Percentiles rank a stretch among this genome's conserved stretches.
Conservation (phyloP, 2,329 filamentous ascomycete genomes). For the Huntiella savannae region DNA sequence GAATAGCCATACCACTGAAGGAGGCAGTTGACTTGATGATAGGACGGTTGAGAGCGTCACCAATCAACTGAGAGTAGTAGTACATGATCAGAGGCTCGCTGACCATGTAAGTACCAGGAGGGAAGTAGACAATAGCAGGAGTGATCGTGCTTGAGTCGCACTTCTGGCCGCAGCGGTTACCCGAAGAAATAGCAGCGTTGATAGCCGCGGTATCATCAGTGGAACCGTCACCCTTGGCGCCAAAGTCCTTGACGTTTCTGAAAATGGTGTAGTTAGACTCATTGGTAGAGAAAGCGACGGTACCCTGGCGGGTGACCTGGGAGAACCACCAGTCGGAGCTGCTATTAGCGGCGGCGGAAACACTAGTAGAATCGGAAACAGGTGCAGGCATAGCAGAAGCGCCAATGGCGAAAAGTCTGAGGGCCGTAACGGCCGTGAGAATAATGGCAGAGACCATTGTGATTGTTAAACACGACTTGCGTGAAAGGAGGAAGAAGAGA, state of each 20-base stretch:
- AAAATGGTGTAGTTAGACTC: constrained; percentile 46
- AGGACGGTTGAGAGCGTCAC: constrained; percentile 54
- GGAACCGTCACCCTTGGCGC: constrained; percentile 45
- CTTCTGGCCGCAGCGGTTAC: constrained; percentile 56
- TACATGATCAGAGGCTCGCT: constrained; percentile 61
- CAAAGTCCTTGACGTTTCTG: constrained; percentile 60
- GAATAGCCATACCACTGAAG: constrained; percentile 76
- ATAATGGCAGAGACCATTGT: constrained; percentile 10
- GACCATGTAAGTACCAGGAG: constrained; percentile 68
- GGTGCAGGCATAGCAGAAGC: constrained; percentile 10
- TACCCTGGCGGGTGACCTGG: constrained; percentile 48
- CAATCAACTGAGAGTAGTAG: constrained; percentile 88
- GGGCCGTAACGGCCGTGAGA: constrained; percentile 10
- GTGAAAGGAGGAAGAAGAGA: neutral
- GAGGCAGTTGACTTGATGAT: constrained; percentile 52
- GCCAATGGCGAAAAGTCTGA: constrained; percentile 8
- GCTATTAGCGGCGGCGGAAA: constrained; percentile 1
- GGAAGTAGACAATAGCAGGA: constrained; percentile 83
- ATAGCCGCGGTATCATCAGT: constrained; percentile 81
- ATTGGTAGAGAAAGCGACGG: constrained; percentile 34
- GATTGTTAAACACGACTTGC: constrained; percentile 1
- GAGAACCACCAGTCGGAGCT: constrained; percentile 51
- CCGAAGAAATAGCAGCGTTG: constrained; percentile 63
- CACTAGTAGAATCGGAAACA: neutral
- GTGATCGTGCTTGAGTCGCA: constrained; percentile 73